Percentiles rank a stretch among this genome's conserved stretches.
Conservation (phyloP, 495 filamentous ascomycete genomes). For the Penicillium atrosanguineum region DNA sequence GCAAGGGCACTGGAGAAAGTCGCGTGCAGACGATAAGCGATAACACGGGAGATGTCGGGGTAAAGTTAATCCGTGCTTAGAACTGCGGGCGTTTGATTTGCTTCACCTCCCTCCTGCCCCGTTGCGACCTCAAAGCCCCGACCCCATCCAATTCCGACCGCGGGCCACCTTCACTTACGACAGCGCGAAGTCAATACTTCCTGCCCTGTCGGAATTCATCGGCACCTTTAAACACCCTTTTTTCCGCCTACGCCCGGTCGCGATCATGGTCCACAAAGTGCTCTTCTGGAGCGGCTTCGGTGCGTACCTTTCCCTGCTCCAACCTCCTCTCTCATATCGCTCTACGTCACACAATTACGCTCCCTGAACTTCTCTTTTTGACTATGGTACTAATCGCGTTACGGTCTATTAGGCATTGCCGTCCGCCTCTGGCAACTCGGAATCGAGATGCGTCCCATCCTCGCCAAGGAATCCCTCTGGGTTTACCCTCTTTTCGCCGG, state of each 20-base stretch:
- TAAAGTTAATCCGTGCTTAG: constrained; percentile 35
- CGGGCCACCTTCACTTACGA: constrained; percentile 18
- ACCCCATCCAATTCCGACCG: constrained; percentile 16
- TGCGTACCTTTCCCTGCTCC: constrained; percentile 44
- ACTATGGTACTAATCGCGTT: constrained; percentile 2
- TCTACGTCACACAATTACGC: not conserved
- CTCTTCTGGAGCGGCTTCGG: constrained; percentile 98
- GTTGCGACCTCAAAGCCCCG: constrained; percentile 22
- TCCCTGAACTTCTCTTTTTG: not conserved
- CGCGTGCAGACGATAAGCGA: constrained; percentile 29
- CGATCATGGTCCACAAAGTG: constrained; percentile 69
- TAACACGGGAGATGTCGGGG: constrained; percentile 19
- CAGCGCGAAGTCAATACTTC: constrained; percentile 5
- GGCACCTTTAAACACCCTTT: constrained; percentile 5
- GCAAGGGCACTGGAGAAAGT: constrained; percentile 10
- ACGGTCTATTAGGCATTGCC: constrained; percentile 66
- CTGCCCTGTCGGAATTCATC: constrained; percentile 6
- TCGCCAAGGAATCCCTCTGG: constrained; percentile 73
- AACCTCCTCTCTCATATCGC: not conserved
- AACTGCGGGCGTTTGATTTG: constrained; percentile 45
- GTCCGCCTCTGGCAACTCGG: constrained; percentile 94
- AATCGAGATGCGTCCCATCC: constrained; percentile 95
- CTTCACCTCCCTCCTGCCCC: constrained; percentile 32
- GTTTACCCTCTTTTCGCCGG: constrained; percentile 88
- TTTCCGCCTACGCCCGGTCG: constrained; percentile 19